Evolutionary conservation across 1,284 basidiomycete species (phyloP), one percentile per base, ranked within the genome.

Genomic region (Mycosarcoma maydis): DNA sequence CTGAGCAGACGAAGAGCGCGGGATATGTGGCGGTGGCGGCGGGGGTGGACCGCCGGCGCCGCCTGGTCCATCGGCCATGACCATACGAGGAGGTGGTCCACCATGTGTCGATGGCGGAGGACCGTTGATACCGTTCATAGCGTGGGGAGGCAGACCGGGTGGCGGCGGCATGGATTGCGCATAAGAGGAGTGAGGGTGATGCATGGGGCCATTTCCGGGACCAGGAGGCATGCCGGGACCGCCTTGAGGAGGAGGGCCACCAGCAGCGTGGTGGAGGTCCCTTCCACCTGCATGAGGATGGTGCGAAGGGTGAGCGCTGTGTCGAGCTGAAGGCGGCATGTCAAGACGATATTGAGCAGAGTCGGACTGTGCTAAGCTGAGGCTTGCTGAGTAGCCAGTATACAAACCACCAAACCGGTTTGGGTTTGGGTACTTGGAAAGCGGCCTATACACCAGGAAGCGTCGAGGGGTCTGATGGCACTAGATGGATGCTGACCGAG

Each of bases 131-230:
- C 62, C 68, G 26, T 72, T 72, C 50, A 72, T 62, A 10, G 61
- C 51, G 32, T 66, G 68, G 13, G 68, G 62, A 38, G 62, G 68
- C 36, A 72, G 27, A 4, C 57, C 55, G 20, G 68, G 67, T 32
- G 67, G 68, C 20, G 68, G 68, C 11, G 58, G 58, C 68, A 72
- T 72, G 22, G 68, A 67, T 32, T 67, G 62, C 20, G 58, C 53
- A 17, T 67, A 72, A 41, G 58, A 57, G 0, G 68, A 58, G 36
- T 72, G 57, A n/a, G 62, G 58, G 41, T 72, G 66, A 29, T 69
- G 68, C 53, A 71, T 61, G 27, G 57, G 53, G 13, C 49, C 57
- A 8, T 60, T 56, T 45, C 46, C 61, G 4, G 67, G 45, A 29
- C 57, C 61, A 13, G 61, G 44, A 24, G 56, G 48, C 52, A 50